These are phyloP conservation scores for Sicyos edulis DNA, from an alignment of 306 rosid genomes.

Conservation along the genomic window DNA sequence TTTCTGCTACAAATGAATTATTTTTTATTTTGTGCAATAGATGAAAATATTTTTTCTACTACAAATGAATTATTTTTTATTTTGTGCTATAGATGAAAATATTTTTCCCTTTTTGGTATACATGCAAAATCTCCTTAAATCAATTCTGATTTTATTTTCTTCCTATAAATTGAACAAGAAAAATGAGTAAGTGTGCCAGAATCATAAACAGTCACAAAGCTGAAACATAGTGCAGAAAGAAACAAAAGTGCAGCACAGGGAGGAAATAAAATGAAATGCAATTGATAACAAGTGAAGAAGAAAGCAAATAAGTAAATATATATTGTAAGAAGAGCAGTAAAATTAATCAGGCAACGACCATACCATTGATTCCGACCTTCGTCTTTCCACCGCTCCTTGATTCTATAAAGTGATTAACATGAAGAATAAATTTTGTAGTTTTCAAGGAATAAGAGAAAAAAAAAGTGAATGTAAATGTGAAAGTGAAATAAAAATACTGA, in stretches of 20 bases:
- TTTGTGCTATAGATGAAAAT: no score
- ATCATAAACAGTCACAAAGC: no score
- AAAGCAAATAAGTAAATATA: neutral
- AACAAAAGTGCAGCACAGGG: neutral
- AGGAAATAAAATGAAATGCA: neutral
- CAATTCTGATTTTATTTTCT: no score
- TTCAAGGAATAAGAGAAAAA: neutral
- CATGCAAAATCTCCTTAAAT: no score
- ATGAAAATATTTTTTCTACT: no score
- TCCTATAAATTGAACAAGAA: no score
- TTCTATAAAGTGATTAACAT: no score
- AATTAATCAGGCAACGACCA: slow-evolving; percentile 12
- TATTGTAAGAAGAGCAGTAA: neutral
- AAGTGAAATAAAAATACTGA: neutral
- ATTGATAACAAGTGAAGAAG: neutral
- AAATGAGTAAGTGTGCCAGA: no score
- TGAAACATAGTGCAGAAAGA: slow-evolving; percentile 2
- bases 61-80: no score
- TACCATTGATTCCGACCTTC: slow-evolving; percentile 85
- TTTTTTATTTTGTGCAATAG: no score
- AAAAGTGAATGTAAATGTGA: neutral
- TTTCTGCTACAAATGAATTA: no score
- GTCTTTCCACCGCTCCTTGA: slow-evolving; percentile 56
- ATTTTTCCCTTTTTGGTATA: no score
- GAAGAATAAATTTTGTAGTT: neutral